These are phyloP conservation scores for Mrakia hoshinonis DNA, from an alignment of 768 basidiomycete genomes.

Conservation along the genomic window DNA sequence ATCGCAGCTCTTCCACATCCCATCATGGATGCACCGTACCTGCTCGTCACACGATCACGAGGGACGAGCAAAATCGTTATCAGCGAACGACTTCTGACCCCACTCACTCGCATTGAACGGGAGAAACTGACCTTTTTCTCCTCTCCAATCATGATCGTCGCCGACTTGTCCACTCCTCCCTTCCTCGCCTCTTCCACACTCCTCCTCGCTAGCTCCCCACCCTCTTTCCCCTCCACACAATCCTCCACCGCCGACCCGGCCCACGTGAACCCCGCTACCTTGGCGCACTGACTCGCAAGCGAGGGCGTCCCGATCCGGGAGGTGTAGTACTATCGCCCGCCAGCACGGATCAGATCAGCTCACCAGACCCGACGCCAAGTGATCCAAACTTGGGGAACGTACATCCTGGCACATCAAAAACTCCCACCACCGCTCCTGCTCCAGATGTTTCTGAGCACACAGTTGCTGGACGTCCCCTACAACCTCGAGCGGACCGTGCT, in stretches of 20 bases:
- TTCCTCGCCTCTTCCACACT: neutral
- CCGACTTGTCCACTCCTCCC: slow-evolving; percentile 19
- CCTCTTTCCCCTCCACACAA: slow-evolving; percentile 12
- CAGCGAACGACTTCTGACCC: no score
- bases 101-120: neutral
- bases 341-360: neutral
- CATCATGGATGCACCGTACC: slow-evolving; percentile 23
- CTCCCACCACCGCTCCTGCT: slow-evolving; percentile 13
- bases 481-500: slow-evolving; percentile 18
- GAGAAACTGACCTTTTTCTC: slow-evolving; percentile 6
- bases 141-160: slow-evolving; percentile 20
- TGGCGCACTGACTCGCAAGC: slow-evolving; percentile 21
- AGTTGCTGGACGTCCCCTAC: slow-evolving; percentile 21
- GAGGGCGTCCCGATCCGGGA: slow-evolving; percentile 18
- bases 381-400: no score
- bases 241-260: neutral
- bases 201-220: neutral
- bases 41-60: no score
- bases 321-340: neutral
- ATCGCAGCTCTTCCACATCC: slow-evolving; percentile 18
- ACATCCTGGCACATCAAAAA: slow-evolving; percentile 23
- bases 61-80: no score
- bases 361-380: neutral
- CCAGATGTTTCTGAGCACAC: slow-evolving; percentile 5
- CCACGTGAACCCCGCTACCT: slow-evolving; percentile 19